A percentile compares a stretch with the other conserved stretches of the same genome.
These are phyloP conservation scores for Trametes polyzona DNA, from an alignment of 1,284 basidiomycete genomes.

Conservation along the genomic window DNA sequence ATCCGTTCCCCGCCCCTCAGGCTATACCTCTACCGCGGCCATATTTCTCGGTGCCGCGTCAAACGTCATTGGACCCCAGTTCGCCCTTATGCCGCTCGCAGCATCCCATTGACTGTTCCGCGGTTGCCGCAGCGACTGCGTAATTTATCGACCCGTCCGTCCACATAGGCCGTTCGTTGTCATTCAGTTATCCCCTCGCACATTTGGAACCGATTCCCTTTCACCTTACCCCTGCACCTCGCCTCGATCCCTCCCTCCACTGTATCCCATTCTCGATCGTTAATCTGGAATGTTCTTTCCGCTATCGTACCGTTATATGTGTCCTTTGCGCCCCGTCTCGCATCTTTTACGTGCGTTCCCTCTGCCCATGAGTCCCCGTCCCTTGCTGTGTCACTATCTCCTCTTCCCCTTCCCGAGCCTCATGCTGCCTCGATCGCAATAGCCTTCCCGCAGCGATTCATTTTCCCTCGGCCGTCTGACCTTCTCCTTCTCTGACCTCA, in stretches of 20 bases:
- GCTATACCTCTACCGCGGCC: slow-evolving; percentile 9
- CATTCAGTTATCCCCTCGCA: slow-evolving; percentile 18
- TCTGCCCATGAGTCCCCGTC: slow-evolving; percentile 10
- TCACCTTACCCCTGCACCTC: background rate
- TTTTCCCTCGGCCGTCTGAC: background rate
- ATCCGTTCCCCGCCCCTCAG: background rate
- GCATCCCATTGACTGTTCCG: slow-evolving; percentile 13
- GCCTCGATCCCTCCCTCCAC: background rate
- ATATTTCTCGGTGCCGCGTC: slow-evolving; percentile 24
- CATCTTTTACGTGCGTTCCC: slow-evolving; percentile 13
- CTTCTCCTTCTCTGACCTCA: background rate
- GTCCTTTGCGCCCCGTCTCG: background rate
- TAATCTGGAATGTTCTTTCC: slow-evolving; percentile 4
- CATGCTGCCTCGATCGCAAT: slow-evolving; percentile 22
- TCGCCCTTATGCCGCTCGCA: slow-evolving; percentile 1
- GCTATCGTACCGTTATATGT: slow-evolving; percentile 12
- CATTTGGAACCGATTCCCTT: background rate
- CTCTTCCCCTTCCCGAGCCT: background rate
- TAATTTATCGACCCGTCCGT: slow-evolving; percentile 26
- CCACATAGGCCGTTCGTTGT: slow-evolving; percentile 18
- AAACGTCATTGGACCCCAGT: background rate
- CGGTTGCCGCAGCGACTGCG: slow-evolving; percentile 5
- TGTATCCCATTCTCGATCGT: slow-evolving; percentile 2
- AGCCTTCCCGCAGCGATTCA: slow-evolving; percentile 14
- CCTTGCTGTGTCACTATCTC: slow-evolving; percentile 11